A percentile compares a stretch with the other conserved stretches of the same genome.
phyloP scores from a whole-genome alignment of 306 rosid genomes.

The Lotus japonicus region DNA sequence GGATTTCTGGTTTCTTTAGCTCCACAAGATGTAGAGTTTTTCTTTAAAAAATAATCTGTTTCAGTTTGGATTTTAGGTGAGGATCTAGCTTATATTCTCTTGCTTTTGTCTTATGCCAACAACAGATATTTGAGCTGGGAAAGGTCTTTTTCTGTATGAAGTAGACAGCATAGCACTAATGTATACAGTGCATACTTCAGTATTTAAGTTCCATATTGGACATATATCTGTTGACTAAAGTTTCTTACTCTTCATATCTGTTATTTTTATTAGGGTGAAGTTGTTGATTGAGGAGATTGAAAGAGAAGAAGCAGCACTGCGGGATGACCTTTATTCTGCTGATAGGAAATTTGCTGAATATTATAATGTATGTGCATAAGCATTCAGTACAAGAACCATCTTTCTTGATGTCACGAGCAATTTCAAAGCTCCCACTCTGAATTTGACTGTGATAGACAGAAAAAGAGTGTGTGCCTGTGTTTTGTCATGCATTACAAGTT shows the following conservation, averaged over 20 bases:
- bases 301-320: constrained; percentile 79
- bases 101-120: not conserved
- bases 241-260: constrained; percentile 18
- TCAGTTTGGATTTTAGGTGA: constrained; percentile 11
- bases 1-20: constrained; percentile 11
- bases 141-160: constrained; percentile 8
- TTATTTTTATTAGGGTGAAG: constrained; percentile 58
- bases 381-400: constrained; percentile 12
- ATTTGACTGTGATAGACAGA: not conserved
- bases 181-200: not conserved
- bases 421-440: not conserved
- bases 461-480: constrained; percentile 4
- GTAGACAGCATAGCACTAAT: not conserved
- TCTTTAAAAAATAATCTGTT: not conserved
- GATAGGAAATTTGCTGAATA: constrained; percentile 91
- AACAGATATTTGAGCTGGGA: not conserved
- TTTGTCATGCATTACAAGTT: constrained; percentile 3
- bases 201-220: constrained; percentile 2
- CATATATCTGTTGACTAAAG: constrained; percentile 4
- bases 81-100: constrained; percentile 4
- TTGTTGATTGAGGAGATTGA: constrained; percentile 80
- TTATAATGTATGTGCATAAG: constrained; percentile 49
- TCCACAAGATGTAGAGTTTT: not conserved
- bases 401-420: constrained; percentile 7
- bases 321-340: constrained; percentile 78